Conservation (phyloP, 306 rosid species). For the Quercus parvula region DNA sequence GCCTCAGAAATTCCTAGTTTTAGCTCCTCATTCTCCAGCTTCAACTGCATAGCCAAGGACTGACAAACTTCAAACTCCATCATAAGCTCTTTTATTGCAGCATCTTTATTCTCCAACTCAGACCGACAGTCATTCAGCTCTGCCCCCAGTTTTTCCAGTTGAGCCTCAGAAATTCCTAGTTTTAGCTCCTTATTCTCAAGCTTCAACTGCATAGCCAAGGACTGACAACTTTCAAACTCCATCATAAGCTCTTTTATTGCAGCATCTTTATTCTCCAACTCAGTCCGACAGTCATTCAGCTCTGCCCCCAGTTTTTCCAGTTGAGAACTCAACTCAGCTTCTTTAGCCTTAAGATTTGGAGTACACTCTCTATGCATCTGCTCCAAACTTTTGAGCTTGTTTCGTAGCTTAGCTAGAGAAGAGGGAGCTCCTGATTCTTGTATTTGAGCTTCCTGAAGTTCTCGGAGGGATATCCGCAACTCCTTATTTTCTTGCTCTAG, state of each 20-base stretch:
- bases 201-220: slow-evolving; percentile 46
- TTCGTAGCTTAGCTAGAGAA: slow-evolving; percentile 60
- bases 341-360: slow-evolving; percentile 50
- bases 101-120: slow-evolving; percentile 45
- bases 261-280: slow-evolving; percentile 44
- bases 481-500: slow-evolving; percentile 73
- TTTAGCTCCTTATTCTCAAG: slow-evolving; percentile 73
- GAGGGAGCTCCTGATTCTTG: slow-evolving; percentile 61
- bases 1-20: slow-evolving; percentile 58
- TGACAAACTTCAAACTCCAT: slow-evolving; percentile 50
- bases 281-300: slow-evolving; percentile 35
- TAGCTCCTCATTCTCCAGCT: slow-evolving; percentile 73
- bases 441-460: slow-evolving; percentile 75
- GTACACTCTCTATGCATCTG: slow-evolving; percentile 47
- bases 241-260: slow-evolving; percentile 37
- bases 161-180: slow-evolving; percentile 49
- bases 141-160: slow-evolving; percentile 29
- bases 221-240: slow-evolving; percentile 49
- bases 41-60: slow-evolving; percentile 43
- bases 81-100: slow-evolving; percentile 37
- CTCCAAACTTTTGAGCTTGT: slow-evolving; percentile 57
- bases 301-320: slow-evolving; percentile 34
- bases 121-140: slow-evolving; percentile 37
- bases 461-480: slow-evolving; percentile 43
- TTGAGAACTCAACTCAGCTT: slow-evolving; percentile 51